Conservation (phyloP, 2,329 filamentous ascomycete genomes). For the Aspergillus tamarii region DNA sequence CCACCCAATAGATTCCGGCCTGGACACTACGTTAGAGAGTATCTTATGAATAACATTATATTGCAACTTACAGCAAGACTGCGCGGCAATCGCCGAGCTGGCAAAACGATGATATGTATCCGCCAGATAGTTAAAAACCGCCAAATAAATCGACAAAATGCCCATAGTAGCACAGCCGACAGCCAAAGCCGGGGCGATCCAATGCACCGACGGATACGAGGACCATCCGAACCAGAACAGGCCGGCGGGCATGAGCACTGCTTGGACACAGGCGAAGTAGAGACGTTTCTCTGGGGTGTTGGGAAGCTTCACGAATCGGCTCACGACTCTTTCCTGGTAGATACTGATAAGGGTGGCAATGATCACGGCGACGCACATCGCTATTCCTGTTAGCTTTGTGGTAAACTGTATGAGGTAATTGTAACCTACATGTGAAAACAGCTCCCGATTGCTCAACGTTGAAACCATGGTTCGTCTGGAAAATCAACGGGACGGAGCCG, state of each 20-base stretch:
- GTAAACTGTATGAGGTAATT: too few species aligned
- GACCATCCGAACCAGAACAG: slow-evolving; percentile 82
- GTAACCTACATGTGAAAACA: slow-evolving; percentile 62
- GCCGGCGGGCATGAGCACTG: slow-evolving; percentile 74
- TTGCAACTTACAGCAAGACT: slow-evolving; percentile 67
- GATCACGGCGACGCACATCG: slow-evolving; percentile 69
- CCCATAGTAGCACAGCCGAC: slow-evolving; percentile 78
- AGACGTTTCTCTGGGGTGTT: slow-evolving; percentile 73
- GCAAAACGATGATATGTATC: slow-evolving; percentile 86
- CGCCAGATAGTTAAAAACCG: slow-evolving; percentile 90
- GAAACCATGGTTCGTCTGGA: slow-evolving; percentile 69
- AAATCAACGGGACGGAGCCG: slow-evolving; percentile 77
- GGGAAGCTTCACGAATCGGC: slow-evolving; percentile 49
- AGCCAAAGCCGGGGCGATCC: slow-evolving; percentile 72
- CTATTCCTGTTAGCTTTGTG: slow-evolving; percentile 31
- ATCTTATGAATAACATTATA: not conserved
- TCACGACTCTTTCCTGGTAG: slow-evolving; percentile 70
- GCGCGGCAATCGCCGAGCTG: slow-evolving; percentile 81
- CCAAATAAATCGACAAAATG: slow-evolving; percentile 83
- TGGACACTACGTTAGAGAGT: slow-evolving; percentile 11
- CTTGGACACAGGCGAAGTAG: slow-evolving; percentile 80
- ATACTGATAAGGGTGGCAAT: slow-evolving; percentile 71
- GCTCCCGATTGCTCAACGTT: slow-evolving; percentile 67
- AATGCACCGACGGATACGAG: slow-evolving; percentile 63
- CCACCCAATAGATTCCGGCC: slow-evolving; percentile 78